phyloP scores from a whole-genome alignment of 75 land plant genomes.

The Larix kaempferi region DNA sequence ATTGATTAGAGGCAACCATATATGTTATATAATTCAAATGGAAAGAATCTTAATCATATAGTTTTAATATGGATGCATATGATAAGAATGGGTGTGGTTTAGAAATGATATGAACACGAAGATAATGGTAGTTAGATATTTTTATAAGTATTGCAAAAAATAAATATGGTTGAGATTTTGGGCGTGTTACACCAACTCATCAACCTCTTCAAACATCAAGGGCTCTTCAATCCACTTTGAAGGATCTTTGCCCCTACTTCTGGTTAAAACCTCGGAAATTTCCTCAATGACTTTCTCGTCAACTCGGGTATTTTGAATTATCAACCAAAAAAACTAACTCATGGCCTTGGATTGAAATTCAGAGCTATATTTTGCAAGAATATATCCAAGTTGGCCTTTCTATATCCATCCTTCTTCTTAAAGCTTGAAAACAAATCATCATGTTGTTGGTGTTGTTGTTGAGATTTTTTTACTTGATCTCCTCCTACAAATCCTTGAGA shows the following conservation, averaged over 20 bases:
- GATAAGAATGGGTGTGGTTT: too few species aligned
- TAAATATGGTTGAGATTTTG: too few species aligned
- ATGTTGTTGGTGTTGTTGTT: too few species aligned
- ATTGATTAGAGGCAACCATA: too few species aligned
- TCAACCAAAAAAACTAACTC: conserved; percentile 69
- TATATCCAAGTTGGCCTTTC: conserved; percentile 10
- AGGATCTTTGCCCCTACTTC: conserved; percentile 15
- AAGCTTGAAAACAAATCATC: conserved; percentile 17
- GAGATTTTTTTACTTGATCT: not conserved
- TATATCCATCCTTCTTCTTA: conserved; percentile 9
- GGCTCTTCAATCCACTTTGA: conserved; percentile 52
- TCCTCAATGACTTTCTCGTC: conserved; percentile 26
- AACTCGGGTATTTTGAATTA: conserved; percentile 36
- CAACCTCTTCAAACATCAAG: conserved; percentile 50
- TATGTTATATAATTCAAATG: too few species aligned
- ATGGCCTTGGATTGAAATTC: conserved; percentile 58
- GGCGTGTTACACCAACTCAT: too few species aligned
- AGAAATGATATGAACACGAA: too few species aligned
- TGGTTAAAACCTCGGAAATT: not conserved
- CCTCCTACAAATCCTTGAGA: conserved; percentile 23
- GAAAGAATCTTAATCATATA: too few species aligned
- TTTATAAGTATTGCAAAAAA: too few species aligned
- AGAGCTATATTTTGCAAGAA: conserved; percentile 33
- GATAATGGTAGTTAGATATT: too few species aligned
- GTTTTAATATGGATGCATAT: too few species aligned